Percentiles rank a stretch among this genome's conserved stretches.
Evolutionary conservation across 2,329 filamentous ascomycete genomes (phyloP).

Genomic region (Ceratocystis alfenasii): DNA sequence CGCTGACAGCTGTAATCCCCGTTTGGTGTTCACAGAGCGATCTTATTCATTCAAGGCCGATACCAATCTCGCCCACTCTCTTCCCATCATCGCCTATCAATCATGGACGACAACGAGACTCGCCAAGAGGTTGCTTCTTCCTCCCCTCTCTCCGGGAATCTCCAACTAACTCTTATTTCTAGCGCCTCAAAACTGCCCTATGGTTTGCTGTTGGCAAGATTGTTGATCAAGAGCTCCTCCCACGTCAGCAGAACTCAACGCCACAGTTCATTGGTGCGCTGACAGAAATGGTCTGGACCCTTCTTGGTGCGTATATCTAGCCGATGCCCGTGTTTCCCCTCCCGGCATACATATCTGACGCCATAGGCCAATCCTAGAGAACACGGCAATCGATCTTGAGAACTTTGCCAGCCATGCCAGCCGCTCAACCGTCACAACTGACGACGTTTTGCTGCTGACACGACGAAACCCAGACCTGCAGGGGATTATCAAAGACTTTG

Average conservation of each 20-base stretch:
- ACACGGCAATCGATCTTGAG: conserved; percentile 45
- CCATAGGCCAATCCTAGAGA: conserved; percentile 31
- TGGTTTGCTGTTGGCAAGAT: conserved; percentile 80
- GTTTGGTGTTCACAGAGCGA: background rate
- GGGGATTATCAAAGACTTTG: conserved; percentile 56
- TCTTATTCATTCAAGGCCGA: background rate
- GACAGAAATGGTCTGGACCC: conserved; percentile 77
- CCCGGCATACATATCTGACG: background rate
- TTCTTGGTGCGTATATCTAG: conserved; percentile 51
- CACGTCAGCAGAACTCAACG: conserved; percentile 63
- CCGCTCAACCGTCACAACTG: conserved; percentile 64
- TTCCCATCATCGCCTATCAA: background rate
- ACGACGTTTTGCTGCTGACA: conserved; percentile 79
- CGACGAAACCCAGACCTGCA: conserved; percentile 78
- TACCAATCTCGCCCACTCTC: background rate
- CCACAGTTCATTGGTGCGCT: conserved; percentile 80
- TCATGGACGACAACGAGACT: conserved; percentile 21
- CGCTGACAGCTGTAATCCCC: background rate
- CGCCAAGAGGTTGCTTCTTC: conserved; percentile 17
- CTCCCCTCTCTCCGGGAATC: background rate
- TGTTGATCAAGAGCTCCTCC: conserved; percentile 65
- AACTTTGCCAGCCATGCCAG: conserved; percentile 61
- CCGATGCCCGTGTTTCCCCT: background rate
- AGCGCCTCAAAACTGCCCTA: conserved; percentile 74
- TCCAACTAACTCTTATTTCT: conserved; percentile 6